Evolutionary conservation across 2,329 filamentous ascomycete species (phyloP), one percentile per base, ranked within the genome.

Genomic region (Cryphonectria carpinicola): DNA sequence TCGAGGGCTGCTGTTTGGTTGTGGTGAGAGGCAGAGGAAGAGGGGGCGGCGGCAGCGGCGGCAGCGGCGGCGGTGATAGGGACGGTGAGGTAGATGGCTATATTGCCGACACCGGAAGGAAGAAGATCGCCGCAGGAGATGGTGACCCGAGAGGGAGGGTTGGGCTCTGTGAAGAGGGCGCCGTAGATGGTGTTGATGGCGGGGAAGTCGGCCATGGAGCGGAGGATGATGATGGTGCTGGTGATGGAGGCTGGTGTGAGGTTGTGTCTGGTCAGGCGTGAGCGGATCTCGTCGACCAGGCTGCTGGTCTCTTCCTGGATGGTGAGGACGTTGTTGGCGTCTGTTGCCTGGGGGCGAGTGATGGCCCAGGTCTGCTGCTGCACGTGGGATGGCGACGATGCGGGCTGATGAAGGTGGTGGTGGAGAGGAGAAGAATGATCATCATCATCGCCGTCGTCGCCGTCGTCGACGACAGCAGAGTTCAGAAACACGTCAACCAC

Each of bases 71-170:
- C 5, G 62, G 72, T 72, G 1, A 77, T 73, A 35, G 84, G 82
- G 4, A 83, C 78, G 1, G 82, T 82, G 54, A 88, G 78, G 74
- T 86, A 84, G 73, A 95, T 86, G 22, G 93, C 81, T 67, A 91
- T 87, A 71, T 90, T 86, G 66, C 86, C 81, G 13, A 84, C 85
- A 0, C 77, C 63, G 35, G 19, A 7, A 0, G 92, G 92, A 10
- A 98, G 84, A 8, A 84, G 78, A 65, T 88, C 82, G 4, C 94
- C 93, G 73, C 92, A 92, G 0, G 94, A 91, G 65, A 98, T 88
- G 6, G 94, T 97, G 65, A 97, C 92, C 65, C 96, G 85, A 0
- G 95, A 90, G 0, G 96, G 94, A 0, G 96, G 96, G 74, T 95
- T 97, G 0, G 95, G 92, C 65, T 87, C 84, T 28, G 82, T 82